A percentile compares a stretch with the other conserved stretches of the same genome.
Conservation (phyloP, 2,329 filamentous ascomycete genomes). For the Exophiala sideris region DNA sequence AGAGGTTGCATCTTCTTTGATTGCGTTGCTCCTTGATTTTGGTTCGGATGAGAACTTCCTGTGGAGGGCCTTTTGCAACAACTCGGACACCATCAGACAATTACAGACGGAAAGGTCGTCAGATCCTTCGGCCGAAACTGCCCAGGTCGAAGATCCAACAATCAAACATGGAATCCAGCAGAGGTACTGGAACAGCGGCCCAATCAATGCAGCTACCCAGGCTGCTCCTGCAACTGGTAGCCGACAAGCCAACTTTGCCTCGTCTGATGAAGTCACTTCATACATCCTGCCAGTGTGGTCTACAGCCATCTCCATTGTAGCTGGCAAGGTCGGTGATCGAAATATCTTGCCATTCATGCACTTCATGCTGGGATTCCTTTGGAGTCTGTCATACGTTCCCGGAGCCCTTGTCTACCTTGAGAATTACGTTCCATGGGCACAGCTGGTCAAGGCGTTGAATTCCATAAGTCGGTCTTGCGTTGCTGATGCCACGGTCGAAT, state of each 20-base stretch:
- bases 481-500: conserved; percentile 36
- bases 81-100: conserved; percentile 14
- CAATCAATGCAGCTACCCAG: conserved; percentile 6
- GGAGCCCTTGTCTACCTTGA: conserved; percentile 40
- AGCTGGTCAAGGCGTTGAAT: conserved; percentile 53
- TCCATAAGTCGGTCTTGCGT: conserved; percentile 43
- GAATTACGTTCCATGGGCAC: conserved; percentile 49
- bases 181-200: conserved; percentile 24
- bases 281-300: conserved; percentile 40
- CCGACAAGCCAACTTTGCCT: conserved; percentile 24
- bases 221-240: conserved; percentile 17
- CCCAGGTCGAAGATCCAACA: conserved; percentile 9
- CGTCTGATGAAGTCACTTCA: conserved; percentile 31
- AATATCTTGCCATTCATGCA: conserved; percentile 56
- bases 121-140: background rate
- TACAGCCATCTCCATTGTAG: conserved; percentile 43
- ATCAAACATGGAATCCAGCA: conserved; percentile 18
- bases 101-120: conserved; percentile 4
- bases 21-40: conserved; percentile 55
- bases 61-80: conserved; percentile 31
- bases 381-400: conserved; percentile 39
- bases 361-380: conserved; percentile 53
- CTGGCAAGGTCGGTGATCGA: conserved; percentile 48
- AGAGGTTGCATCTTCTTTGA: conserved; percentile 53
- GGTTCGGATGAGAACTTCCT: conserved; percentile 40